Evolutionary conservation across 1,284 basidiomycete species (phyloP), one percentile per base, ranked within the genome.

Genomic region (Fomitopsis schrenkii): DNA sequence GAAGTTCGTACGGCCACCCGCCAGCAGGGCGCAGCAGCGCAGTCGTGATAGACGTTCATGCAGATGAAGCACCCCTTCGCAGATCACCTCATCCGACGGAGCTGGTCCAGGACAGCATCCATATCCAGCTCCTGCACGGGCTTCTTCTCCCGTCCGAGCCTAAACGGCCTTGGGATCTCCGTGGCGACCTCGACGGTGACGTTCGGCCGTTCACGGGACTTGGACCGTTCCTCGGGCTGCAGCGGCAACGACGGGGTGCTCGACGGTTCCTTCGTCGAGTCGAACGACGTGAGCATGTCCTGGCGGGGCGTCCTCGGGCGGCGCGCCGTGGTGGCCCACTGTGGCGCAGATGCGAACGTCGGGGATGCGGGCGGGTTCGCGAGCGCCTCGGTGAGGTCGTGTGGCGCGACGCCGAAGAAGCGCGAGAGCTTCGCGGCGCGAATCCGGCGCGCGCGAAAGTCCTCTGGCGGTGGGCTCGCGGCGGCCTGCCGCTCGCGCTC

Each of bases 401-500:
- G 76, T 66, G 80, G 79, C 35, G 74, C 76, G 36, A 87, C 83
- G 6, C 85, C 86, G 69, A 87, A 86, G 71, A 86, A 86, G 46
- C 78, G 78, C 8, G 80, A 77, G 53, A 86, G 72, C 70, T 86
- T 86, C 59, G 79, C 80, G 22, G 79, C 81, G 44, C 83, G 78
- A n/a, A 76, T 70, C 17, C 80, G 75, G 22, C 80, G 77, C 57
- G 78, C 74, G 52, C 75, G 77, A 70, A 81, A 80, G 36, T 71
- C 62, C 14, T 59, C 59, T 4, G 57, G 56, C 6, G 59, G 59
- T 28, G 58, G 54, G 59, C 59, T 57, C 33, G 33, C 42, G 28
- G 55, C 48, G 48, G 33, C 33, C 26, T 48, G 56, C 3, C 40
- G 17, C 55, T 56, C 41, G 41, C 35, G 33, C 42, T 35, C 53